Base-by-base conservation (phyloP, 2,329 filamentous ascomycete species). In the Xenoacremonium recifei region DNA sequence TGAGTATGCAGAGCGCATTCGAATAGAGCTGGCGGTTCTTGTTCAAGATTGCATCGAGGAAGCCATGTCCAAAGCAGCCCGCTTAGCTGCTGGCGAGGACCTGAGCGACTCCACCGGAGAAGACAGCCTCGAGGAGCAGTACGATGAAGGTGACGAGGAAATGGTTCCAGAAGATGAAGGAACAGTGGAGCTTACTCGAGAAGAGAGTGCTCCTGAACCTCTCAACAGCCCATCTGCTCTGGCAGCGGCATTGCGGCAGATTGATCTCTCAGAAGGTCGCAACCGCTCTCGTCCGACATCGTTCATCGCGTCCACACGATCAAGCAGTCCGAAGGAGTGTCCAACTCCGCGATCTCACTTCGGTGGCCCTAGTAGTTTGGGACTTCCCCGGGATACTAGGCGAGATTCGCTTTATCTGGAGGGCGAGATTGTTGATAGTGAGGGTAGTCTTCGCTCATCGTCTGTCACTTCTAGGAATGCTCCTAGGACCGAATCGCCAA, bases 21-120 rank as follows among this genome's bases (percentile, higher is more conserved):
- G 95, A 4, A 79, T 96, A 35, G 93, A 99, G 59, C 95, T 96
- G 58, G 87, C 92, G 20, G 80, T 95, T 19, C 76, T 96, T 44
- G 92, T 99, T 3, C 89, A 97, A 59, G 89, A 96, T 56, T 99
- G 93, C 62, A 96, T 99, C 39, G 85, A 95, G 46, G 90, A 89
- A 48, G 93, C 93, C 7, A 79, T 97, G 67, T 81, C 80, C 51
- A 96, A 97, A 66, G 91, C 93, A 39, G 87, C 88, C 41, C 85
- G 85, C 37, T 92, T 96, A 53, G 89, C 89, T 34, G 84, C 88
- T 32, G 92, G 92, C 10, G n/a, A n/a, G n/a, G 82, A 91, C 39
- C 70, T 95, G 13, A 92, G 86, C 50, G 90, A 95, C 58, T 92
- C 89, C 2, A 73, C 77, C 19, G 80, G 80, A 34, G 77, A 77